These are phyloP conservation scores for Backusella morwellensis DNA, from an alignment of 192 early-diverging fungal genomes.

Conservation along the genomic window DNA sequence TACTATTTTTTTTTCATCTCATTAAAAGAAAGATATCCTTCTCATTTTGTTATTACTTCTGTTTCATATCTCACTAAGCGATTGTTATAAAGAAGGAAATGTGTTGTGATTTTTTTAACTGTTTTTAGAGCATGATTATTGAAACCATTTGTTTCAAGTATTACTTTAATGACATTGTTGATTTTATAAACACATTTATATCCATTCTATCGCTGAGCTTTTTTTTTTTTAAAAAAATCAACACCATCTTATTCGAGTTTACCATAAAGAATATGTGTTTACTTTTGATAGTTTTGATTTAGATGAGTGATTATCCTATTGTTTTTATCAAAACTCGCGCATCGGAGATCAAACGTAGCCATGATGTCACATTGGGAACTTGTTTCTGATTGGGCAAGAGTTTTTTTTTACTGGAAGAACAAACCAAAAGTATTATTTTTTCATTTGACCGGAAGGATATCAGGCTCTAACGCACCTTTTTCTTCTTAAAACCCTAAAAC, in stretches of 20 bases:
- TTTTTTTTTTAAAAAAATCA: not conserved
- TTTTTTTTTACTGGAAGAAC: not conserved
- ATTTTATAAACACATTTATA: not conserved
- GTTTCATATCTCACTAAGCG: not conserved
- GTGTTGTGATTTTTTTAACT: not conserved
- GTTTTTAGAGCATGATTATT: not conserved
- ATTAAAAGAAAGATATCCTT: not conserved
- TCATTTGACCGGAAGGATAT: constrained; percentile 1
- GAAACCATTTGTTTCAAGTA: not conserved
- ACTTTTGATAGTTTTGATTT: not conserved
- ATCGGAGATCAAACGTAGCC: not conserved
- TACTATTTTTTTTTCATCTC: not conserved
- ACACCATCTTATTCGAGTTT: not conserved
- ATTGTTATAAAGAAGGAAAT: not conserved
- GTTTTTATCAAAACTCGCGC: too few species aligned
- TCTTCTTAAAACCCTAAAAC: constrained; percentile 8
- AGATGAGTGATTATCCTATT: too few species aligned
- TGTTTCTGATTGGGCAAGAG: not conserved
- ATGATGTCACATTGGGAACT: not conserved
- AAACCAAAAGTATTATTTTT: not conserved
- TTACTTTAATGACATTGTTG: not conserved
- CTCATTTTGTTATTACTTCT: not conserved
- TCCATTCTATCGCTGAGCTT: not conserved
- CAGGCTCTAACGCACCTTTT: not conserved
- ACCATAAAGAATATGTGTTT: not conserved